Evolutionary conservation across 768 basidiomycete genomes (phyloP).

Genomic region (Leccinellum albellum): DNA sequence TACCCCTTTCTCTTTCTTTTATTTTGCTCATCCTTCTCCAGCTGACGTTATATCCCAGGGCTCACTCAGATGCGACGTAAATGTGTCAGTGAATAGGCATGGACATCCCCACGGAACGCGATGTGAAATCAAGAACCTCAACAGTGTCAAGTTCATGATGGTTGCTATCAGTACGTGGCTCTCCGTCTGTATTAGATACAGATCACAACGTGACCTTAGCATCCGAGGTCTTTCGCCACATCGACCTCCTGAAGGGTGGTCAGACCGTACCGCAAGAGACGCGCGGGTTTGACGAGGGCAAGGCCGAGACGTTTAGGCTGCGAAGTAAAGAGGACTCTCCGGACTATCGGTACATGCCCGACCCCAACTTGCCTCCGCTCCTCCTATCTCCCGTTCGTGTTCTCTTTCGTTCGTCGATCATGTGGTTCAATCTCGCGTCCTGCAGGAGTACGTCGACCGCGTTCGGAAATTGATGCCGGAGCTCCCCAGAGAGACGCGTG

Average conservation of each 20-base stretch:
- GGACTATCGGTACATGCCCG: constrained; percentile 98
- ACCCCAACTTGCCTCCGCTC: constrained; percentile 84
- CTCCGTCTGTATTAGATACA: neutral
- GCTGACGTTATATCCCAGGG: constrained; percentile 49
- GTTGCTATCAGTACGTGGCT: constrained; percentile 71
- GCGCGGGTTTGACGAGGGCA: constrained; percentile 81
- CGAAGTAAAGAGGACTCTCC: constrained; percentile 91
- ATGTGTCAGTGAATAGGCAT: constrained; percentile 79
- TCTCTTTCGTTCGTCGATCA: neutral
- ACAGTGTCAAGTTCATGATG: constrained; percentile 81
- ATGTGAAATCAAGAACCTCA: constrained; percentile 96
- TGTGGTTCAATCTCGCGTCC: neutral
- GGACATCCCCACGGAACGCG: constrained; percentile 70
- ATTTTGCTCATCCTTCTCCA: neutral
- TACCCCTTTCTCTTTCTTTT: neutral
- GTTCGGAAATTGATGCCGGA: constrained; percentile 63
- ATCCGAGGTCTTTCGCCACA: constrained; percentile 80
- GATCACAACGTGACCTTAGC: constrained; percentile 41
- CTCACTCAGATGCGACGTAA: constrained; percentile 91
- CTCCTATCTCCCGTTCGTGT: constrained; percentile 46
- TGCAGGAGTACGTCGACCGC: constrained; percentile 57
- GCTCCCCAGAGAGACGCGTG: constrained; percentile 62
- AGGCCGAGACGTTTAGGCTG: constrained; percentile 74
- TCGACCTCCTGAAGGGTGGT: constrained; percentile 45
- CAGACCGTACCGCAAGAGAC: constrained; percentile 74